A percentile compares a stretch with the other conserved stretches of the same genome.
Conservation (phyloP, 345 rosid genomes). For the Acer yangbiense region DNA sequence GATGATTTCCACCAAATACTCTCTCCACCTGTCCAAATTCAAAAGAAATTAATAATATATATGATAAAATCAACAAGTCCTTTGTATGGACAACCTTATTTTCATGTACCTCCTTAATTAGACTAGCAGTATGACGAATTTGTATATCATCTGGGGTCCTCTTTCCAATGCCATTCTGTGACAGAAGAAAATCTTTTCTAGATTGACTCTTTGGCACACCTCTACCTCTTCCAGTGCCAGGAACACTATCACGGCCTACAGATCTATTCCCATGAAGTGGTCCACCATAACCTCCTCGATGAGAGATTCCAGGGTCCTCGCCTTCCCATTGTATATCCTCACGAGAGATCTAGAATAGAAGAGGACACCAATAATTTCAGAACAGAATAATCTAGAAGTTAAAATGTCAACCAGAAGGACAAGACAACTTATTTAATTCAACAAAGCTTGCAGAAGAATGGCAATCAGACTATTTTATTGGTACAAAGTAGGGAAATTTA, state of each 20-base stretch:
- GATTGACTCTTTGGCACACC: conserved; percentile 51
- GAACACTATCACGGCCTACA: conserved; percentile 44
- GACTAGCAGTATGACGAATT: conserved; percentile 71
- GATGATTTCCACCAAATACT: conserved; percentile 60
- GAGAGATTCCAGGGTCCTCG: conserved; percentile 60
- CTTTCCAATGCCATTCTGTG: conserved; percentile 80
- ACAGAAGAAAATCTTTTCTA: conserved; percentile 66
- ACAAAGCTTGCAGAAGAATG: neutral
- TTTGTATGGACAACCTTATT: conserved; percentile 16
- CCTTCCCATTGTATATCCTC: conserved; percentile 82
- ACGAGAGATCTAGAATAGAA: conserved; percentile 63
- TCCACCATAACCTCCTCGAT: conserved; percentile 49
- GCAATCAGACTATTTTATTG: neutral
- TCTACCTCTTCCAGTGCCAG: conserved; percentile 64
- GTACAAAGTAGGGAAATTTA: neutral
- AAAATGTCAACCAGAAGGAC: neutral
- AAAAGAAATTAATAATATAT: neutral
- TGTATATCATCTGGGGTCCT: conserved; percentile 58
- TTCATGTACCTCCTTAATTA: conserved; percentile 67
- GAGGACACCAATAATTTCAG: neutral
- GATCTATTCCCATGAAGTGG: conserved; percentile 55
- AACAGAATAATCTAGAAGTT: neutral
- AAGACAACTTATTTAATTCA: neutral
- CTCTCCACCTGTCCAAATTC: conserved; percentile 68
- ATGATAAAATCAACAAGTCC: conserved; percentile 9